Evolutionary conservation across 129 eudicot genomes (phyloP).

Genomic region (Chrysanthemum lavandulifolium): DNA sequence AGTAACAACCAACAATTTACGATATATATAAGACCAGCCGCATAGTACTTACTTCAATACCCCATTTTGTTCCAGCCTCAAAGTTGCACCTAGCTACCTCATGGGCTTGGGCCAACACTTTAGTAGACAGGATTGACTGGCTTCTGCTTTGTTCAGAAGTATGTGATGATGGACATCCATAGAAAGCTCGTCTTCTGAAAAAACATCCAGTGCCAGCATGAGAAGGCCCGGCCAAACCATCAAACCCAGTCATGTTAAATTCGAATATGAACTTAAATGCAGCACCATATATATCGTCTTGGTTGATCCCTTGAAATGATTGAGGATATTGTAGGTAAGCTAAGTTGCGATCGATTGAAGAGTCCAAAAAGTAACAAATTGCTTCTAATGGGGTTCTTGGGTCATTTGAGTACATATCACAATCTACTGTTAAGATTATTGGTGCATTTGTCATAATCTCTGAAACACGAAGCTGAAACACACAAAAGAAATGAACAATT

Average conservation of each 20-base stretch:
- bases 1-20: too few relatives aligned
- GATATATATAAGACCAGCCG: background rate
- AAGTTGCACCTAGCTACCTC: conserved; percentile 43
- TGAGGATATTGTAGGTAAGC: conserved; percentile 76
- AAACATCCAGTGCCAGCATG: conserved; percentile 66
- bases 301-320: conserved; percentile 49
- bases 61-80: conserved; percentile 51
- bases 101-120: conserved; percentile 38
- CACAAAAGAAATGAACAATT: background rate
- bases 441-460: conserved; percentile 70
- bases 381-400: conserved; percentile 47
- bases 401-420: conserved; percentile 77
- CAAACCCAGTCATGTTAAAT: conserved; percentile 45
- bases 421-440: conserved; percentile 51
- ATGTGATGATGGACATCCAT: conserved; percentile 48
- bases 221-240: conserved; percentile 56
- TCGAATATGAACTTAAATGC: conserved; percentile 44
- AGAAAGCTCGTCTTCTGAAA: conserved; percentile 54
- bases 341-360: conserved; percentile 32
- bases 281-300: conserved; percentile 43
- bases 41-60: conserved; percentile 38
- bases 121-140: conserved; percentile 26
- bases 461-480: conserved; percentile 65
- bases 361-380: conserved; percentile 49
- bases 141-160: conserved; percentile 29